Conservation (phyloP, 2,329 filamentous ascomycete genomes). For the Venturia effusa region DNA sequence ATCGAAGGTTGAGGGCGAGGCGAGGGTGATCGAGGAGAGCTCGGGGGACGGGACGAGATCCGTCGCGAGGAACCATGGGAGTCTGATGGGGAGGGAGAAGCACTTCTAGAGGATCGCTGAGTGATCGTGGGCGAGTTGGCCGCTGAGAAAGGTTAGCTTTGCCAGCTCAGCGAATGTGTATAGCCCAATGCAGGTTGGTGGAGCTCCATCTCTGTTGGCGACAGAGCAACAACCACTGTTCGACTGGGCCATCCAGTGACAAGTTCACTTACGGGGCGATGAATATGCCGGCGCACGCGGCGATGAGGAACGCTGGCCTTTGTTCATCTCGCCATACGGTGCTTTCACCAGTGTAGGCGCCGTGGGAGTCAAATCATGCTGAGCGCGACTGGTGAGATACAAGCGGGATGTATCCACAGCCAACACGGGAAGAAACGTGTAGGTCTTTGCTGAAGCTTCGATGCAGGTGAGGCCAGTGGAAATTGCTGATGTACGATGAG, state of each 20-base stretch:
- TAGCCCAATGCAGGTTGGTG: slow-evolving; percentile 7
- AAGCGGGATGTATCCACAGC: not conserved
- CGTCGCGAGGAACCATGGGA: slow-evolving; percentile 3
- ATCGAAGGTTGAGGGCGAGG: slow-evolving; percentile 8
- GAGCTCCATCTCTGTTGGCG: slow-evolving; percentile 9
- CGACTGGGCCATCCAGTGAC: not conserved
- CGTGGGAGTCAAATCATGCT: slow-evolving; percentile 11
- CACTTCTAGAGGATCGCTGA: slow-evolving; percentile 37
- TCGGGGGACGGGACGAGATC: slow-evolving; percentile 10
- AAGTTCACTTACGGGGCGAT: slow-evolving; percentile 46
- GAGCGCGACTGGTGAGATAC: not conserved
- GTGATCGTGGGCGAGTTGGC: slow-evolving; percentile 8
- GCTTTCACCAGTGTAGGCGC: slow-evolving; percentile 9
- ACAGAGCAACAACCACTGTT: slow-evolving; percentile 4
- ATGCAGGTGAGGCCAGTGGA: not conserved
- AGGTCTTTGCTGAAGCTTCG: not conserved
- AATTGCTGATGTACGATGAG: not conserved
- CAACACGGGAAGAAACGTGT: not conserved
- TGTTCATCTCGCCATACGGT: slow-evolving; percentile 18
- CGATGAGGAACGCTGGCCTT: slow-evolving; percentile 32
- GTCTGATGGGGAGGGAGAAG: slow-evolving; percentile 43
- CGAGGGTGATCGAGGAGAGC: slow-evolving; percentile 11
- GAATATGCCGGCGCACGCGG: slow-evolving; percentile 49
- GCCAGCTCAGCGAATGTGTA: slow-evolving; percentile 3
- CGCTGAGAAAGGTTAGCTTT: slow-evolving; percentile 5